These are phyloP conservation scores for Debaryomyces sp. DNA, from an alignment of 1,139 yeast species.

Conservation along the genomic window DNA sequence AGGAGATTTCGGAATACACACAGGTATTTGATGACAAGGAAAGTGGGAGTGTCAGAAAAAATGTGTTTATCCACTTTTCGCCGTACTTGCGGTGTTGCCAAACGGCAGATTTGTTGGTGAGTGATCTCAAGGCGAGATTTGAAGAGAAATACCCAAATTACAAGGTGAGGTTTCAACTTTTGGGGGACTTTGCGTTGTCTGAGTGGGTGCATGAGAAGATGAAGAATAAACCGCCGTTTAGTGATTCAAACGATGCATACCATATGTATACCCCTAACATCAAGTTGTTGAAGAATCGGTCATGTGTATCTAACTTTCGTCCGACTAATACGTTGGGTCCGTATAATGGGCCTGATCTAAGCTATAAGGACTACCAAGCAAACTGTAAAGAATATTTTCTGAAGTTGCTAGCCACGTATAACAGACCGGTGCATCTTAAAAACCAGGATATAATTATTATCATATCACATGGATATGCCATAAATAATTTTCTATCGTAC, in stretches of 20 bases:
- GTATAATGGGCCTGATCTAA: conserved; percentile 48
- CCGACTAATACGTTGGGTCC: conserved; percentile 51
- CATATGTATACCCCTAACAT: conserved; percentile 52
- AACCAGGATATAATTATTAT: conserved; percentile 44
- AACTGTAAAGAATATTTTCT: conserved; percentile 46
- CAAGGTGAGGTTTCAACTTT: conserved; percentile 41
- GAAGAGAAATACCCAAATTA: conserved; percentile 31
- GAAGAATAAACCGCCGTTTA: conserved; percentile 47
- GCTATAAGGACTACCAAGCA: conserved; percentile 45
- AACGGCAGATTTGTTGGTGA: conserved; percentile 44
- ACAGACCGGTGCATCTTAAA: conserved; percentile 37
- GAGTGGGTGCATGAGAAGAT: conserved; percentile 54
- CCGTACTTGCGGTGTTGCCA: conserved; percentile 52
- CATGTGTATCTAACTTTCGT: conserved; percentile 44
- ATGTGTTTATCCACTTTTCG: conserved; percentile 44
- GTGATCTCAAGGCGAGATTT: conserved; percentile 30
- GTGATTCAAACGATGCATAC: conserved; percentile 50
- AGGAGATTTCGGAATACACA: conserved; percentile 30
- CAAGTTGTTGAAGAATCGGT: conserved; percentile 37
- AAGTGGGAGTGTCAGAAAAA: conserved; percentile 27
- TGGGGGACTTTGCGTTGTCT: conserved; percentile 50
- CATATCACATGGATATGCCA: conserved; percentile 47
- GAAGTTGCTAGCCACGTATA: conserved; percentile 48
- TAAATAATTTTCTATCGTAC: conserved; percentile 43
- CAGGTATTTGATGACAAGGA: conserved; percentile 24